These are phyloP conservation scores for Hortaea werneckii DNA, from an alignment of 2,329 filamentous ascomycete genomes.

Conservation along the genomic window DNA sequence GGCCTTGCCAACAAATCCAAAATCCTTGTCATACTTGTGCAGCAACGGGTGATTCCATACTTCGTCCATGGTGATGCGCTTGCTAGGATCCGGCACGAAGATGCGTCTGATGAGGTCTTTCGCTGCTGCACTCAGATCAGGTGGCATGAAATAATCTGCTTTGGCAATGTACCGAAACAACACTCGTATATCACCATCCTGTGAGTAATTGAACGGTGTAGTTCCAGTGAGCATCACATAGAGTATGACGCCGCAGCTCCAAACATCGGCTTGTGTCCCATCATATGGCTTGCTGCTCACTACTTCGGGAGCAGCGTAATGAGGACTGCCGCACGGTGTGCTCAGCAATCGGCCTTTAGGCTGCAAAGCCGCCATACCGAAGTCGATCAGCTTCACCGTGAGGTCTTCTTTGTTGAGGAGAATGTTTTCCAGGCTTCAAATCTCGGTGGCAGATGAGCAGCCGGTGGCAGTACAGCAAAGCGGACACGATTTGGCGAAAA, in stretches of 20 bases:
- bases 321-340: conserved; percentile 90
- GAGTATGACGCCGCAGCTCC: conserved; percentile 85
- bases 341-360: conserved; percentile 66
- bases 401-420: conserved; percentile 60
- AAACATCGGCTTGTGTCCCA: conserved; percentile 81
- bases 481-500: conserved; percentile 88
- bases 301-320: conserved; percentile 91
- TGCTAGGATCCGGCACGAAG: conserved; percentile 65
- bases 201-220: conserved; percentile 63
- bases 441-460: conserved; percentile 95
- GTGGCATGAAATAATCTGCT: conserved; percentile 39
- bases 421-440: conserved; percentile 95
- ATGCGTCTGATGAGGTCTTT: conserved; percentile 71
- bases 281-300: conserved; percentile 68
- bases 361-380: conserved; percentile 94
- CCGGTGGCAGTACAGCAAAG: conserved; percentile 82
- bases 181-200: conserved; percentile 51
- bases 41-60: conserved; percentile 87
- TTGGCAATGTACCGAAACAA: conserved; percentile 52
- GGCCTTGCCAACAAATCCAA: conserved; percentile 55
- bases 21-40: conserved; percentile 62
- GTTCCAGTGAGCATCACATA: conserved; percentile 77
- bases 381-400: conserved; percentile 89
- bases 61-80: conserved; percentile 66
- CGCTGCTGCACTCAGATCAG: conserved; percentile 53